A percentile compares a stretch with the other conserved stretches of the same genome.
These are phyloP conservation scores for Coemansia sp. DNA, from an alignment of 192 early-diverging fungal genomes.

Conservation along the genomic window DNA sequence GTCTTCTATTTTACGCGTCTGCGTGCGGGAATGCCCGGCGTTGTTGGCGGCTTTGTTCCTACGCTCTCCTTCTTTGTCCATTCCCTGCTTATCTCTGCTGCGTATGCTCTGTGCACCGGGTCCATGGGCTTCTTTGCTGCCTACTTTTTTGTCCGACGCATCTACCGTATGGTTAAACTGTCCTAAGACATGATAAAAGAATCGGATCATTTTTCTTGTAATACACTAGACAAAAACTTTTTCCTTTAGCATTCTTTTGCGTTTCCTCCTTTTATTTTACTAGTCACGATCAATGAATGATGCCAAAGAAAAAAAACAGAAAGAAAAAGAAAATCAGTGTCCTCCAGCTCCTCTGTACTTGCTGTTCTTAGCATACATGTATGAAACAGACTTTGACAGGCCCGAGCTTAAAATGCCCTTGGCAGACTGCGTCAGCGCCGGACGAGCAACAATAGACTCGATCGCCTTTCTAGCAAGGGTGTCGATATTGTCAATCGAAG, in stretches of 20 bases:
- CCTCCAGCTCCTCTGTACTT: conserved; percentile 22
- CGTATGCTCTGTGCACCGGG: conserved; percentile 57
- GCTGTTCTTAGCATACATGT: conserved; percentile 58
- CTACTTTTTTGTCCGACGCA: conserved; percentile 47
- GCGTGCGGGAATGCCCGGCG: conserved; percentile 55
- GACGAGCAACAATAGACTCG: conserved; percentile 67
- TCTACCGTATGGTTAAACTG: conserved; percentile 47
- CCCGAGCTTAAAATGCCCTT: conserved; percentile 95
- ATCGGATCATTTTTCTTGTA: neutral
- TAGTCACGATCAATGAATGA: neutral
- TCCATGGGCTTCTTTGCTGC: conserved; percentile 55
- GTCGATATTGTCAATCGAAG: conserved; percentile 37
- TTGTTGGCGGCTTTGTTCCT: conserved; percentile 60
- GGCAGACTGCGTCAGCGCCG: conserved; percentile 84
- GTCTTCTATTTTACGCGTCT: conserved; percentile 71
- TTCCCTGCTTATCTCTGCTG: conserved; percentile 64
- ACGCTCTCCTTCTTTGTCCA: conserved; percentile 76
- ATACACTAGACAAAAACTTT: neutral
- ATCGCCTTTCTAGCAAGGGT: conserved; percentile 54
- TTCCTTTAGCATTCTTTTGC: neutral
- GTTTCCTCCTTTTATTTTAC: neutral
- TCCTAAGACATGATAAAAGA: conserved; percentile 1
- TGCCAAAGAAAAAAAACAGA: neutral
- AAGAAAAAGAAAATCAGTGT: neutral
- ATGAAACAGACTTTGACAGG: conserved; percentile 59